A percentile compares a stretch with the other conserved stretches of the same genome.
phyloP scores from a whole-genome alignment of 2,329 filamentous ascomycete genomes.

The Aureobasidium melanogenum region DNA sequence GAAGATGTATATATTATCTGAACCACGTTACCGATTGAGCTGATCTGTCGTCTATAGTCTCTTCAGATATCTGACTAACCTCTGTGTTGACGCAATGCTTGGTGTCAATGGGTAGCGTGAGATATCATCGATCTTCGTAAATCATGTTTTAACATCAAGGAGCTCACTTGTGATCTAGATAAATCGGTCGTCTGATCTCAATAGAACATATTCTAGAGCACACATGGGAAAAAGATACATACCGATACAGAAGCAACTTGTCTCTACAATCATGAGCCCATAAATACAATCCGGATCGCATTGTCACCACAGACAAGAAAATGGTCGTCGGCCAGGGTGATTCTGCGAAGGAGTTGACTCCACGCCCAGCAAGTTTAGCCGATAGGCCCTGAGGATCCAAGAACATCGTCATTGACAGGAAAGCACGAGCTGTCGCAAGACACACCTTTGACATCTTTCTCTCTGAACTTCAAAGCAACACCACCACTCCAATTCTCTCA shows the following conservation, averaged over 20 bases:
- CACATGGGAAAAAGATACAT: too few species aligned
- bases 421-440: neutral
- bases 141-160: neutral
- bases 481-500: neutral
- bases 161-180: too few species aligned
- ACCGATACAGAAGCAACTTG: too few species aligned
- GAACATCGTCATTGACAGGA: neutral
- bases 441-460: neutral
- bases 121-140: neutral
- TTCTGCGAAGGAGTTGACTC: too few species aligned
- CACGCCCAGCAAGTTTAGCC: neutral
- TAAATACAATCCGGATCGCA: neutral
- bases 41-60: accelerated
- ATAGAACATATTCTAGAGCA: too few species aligned
- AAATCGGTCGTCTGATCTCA: too few species aligned
- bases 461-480: neutral
- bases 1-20: neutral
- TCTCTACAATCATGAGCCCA: too few species aligned
- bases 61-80: accelerated
- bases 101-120: neutral
- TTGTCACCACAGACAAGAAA: too few species aligned
- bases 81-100: too few species aligned
- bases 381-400: neutral
- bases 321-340: neutral
- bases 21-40: neutral